Percentiles rank a stretch among this genome's conserved stretches.
Conservation (phyloP, 768 basidiomycete species). For the Tylopilus felleus region DNA sequence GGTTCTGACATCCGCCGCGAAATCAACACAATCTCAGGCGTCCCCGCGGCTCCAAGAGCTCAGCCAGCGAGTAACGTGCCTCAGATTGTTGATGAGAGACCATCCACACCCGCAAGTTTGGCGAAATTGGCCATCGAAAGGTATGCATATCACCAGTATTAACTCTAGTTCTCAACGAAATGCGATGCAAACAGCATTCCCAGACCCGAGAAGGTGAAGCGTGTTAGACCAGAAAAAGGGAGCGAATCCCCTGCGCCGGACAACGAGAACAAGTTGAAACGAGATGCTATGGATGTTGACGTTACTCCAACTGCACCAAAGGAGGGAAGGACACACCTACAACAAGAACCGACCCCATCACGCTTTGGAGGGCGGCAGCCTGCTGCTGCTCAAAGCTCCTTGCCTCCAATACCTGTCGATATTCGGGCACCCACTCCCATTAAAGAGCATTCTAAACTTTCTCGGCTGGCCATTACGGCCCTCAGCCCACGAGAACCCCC, state of each 20-base stretch:
- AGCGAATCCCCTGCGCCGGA: constrained; percentile 36
- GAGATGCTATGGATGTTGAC: constrained; percentile 39
- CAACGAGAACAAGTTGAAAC: constrained; percentile 24
- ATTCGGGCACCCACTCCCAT: constrained; percentile 12
- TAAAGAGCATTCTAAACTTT: constrained; percentile 19
- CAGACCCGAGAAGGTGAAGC: constrained; percentile 75
- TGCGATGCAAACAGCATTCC: constrained; percentile 50
- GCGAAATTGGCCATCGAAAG: constrained; percentile 67
- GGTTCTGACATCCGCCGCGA: constrained; percentile 43
- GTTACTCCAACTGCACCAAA: constrained; percentile 14
- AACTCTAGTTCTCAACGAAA: constrained; percentile 5
- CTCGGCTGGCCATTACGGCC: constrained; percentile 14
- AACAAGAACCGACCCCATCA: constrained; percentile 15
- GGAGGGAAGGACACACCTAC: constrained; percentile 26
- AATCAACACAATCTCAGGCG: constrained; percentile 23
- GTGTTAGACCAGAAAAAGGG: constrained; percentile 41
- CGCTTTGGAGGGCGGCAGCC: constrained; percentile 24
- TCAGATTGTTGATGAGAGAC: constrained; percentile 27
- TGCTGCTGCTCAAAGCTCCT: constrained; percentile 11
- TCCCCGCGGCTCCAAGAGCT: constrained; percentile 49
- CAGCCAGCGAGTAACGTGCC: constrained; percentile 40
- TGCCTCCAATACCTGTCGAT: constrained; percentile 16
- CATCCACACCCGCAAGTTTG: constrained; percentile 30
- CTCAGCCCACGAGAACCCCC: constrained; percentile 34
- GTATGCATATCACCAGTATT: constrained; percentile 33